Conservation (phyloP, 805 yeast species). For the Novakomyces olei region DNA sequence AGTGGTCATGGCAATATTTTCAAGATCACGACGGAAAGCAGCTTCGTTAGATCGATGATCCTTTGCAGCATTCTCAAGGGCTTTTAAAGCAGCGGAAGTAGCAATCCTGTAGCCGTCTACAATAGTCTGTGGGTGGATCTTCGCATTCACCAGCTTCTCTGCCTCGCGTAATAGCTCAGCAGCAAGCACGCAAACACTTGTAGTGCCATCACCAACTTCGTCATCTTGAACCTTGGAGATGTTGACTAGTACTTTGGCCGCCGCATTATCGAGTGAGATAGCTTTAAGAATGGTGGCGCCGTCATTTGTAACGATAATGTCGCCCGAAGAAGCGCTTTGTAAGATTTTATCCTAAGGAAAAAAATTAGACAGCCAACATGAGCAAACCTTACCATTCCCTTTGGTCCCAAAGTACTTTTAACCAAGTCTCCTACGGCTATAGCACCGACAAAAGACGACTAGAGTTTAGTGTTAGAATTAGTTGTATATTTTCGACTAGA, state of each 20-base stretch:
- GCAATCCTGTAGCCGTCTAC: slow-evolving; percentile 91
- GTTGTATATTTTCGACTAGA: too few relatives aligned
- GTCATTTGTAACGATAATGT: slow-evolving; percentile 75
- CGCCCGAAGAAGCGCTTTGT: slow-evolving; percentile 64
- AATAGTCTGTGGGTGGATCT: slow-evolving; percentile 93
- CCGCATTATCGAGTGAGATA: slow-evolving; percentile 91
- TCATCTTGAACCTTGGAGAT: slow-evolving; percentile 92
- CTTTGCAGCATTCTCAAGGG: slow-evolving; percentile 56
- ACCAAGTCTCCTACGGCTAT: slow-evolving; percentile 97
- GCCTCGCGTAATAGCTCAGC: slow-evolving; percentile 93
- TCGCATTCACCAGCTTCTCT: slow-evolving; percentile 72
- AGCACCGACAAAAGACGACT: slow-evolving; percentile 90
- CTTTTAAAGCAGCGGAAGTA: slow-evolving; percentile 54
- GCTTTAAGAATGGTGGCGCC: slow-evolving; percentile 92
- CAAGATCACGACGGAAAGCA: slow-evolving; percentile 49
- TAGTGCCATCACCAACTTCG: slow-evolving; percentile 97
- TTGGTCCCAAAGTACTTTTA: slow-evolving; percentile 85
- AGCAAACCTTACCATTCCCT: slow-evolving; percentile 44
- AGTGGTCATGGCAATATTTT: slow-evolving; percentile 81
- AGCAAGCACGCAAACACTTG: slow-evolving; percentile 82
- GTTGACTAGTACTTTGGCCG: slow-evolving; percentile 87
- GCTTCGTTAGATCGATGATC: slow-evolving; percentile 41
- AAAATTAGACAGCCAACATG: background rate
- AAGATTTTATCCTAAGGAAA: slow-evolving; percentile 44
- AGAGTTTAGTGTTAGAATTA: too few relatives aligned